Percentiles rank a stretch among this genome's conserved stretches.
Evolutionary conservation across 1,284 basidiomycete genomes (phyloP).

Genomic region (Mycena sp.): DNA sequence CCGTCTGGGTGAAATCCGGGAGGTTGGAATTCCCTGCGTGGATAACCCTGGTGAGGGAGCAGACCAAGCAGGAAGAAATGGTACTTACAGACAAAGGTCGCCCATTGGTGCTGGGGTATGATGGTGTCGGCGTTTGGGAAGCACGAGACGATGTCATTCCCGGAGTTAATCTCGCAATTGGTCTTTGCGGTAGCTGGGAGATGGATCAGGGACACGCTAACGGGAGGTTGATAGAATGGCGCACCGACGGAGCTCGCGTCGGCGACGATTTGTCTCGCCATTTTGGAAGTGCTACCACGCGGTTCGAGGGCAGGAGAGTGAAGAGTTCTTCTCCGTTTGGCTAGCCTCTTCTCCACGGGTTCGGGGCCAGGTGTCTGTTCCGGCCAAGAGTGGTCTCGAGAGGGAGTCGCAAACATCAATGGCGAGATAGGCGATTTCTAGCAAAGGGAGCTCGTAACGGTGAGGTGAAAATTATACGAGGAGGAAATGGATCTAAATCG

Average conservation of each 20-base stretch:
- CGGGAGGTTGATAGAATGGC: slow-evolving; percentile 30
- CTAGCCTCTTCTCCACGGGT: slow-evolving; percentile 24
- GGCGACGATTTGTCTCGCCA: slow-evolving; percentile 41
- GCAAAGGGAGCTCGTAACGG: slow-evolving; percentile 30
- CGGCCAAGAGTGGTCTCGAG: slow-evolving; percentile 48
- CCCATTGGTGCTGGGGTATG: slow-evolving; percentile 74
- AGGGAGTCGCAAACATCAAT: slow-evolving; percentile 31
- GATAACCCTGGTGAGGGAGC: slow-evolving; percentile 2
- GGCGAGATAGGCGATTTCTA: slow-evolving; percentile 26
- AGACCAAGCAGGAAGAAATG: slow-evolving; percentile 14
- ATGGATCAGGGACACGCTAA: background rate
- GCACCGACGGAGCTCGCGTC: slow-evolving; percentile 54
- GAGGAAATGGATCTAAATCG: slow-evolving; percentile 42
- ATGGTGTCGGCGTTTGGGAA: slow-evolving; percentile 63
- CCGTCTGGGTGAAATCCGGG: slow-evolving; percentile 55
- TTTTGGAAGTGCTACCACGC: slow-evolving; percentile 29
- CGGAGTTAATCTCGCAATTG: slow-evolving; percentile 53
- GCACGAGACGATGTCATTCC: slow-evolving; percentile 77
- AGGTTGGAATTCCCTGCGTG: slow-evolving; percentile 58
- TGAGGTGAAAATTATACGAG: slow-evolving; percentile 28
- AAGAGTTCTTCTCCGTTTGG: slow-evolving; percentile 29
- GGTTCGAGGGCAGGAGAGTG: slow-evolving; percentile 10
- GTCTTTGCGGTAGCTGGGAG: slow-evolving; percentile 42
- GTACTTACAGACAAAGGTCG: slow-evolving; percentile 78
- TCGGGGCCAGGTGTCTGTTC: slow-evolving; percentile 44